Evolutionary conservation across 2,329 filamentous ascomycete genomes (phyloP).

Genomic region (Colletotrichum destructivum): DNA sequence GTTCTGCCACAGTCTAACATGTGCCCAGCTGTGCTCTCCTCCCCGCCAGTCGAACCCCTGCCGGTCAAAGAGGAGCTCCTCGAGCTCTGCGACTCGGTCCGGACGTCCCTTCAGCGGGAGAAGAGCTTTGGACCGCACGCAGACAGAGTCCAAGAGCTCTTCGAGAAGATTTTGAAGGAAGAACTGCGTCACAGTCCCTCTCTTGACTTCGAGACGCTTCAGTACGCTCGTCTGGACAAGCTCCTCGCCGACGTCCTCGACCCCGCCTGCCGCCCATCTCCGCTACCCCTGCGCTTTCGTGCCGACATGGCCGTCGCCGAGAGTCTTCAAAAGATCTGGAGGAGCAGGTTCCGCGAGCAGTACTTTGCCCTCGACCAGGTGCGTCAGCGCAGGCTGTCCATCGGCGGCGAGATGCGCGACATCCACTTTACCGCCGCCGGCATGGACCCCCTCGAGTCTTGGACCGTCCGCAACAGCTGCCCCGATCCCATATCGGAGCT

Average conservation of each 20-base stretch:
- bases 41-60: constrained; percentile 24
- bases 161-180: constrained; percentile 56
- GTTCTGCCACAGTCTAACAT: constrained; percentile 7
- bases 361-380: constrained; percentile 63
- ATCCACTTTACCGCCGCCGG: constrained; percentile 56
- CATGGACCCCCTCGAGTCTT: constrained; percentile 51
- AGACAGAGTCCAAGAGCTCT: constrained; percentile 56
- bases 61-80: constrained; percentile 48
- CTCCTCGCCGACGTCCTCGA: constrained; percentile 58
- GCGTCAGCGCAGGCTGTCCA: constrained; percentile 55
- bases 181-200: constrained; percentile 53
- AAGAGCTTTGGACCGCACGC: constrained; percentile 51
- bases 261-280: constrained; percentile 47
- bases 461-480: constrained; percentile 52
- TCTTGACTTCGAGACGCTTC: constrained; percentile 58
- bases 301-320: constrained; percentile 55
- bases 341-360: constrained; percentile 58
- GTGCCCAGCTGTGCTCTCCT: constrained; percentile 12
- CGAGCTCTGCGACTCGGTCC: constrained; percentile 60
- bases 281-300: constrained; percentile 50
- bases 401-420: constrained; percentile 57
- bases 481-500: constrained; percentile 55
- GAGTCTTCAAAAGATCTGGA: constrained; percentile 60
- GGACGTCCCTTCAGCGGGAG: constrained; percentile 52
- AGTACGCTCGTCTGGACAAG: constrained; percentile 59